Base-by-base conservation (phyloP, 495 filamentous ascomycete genomes). In the Talaromyces trachyspermus region DNA sequence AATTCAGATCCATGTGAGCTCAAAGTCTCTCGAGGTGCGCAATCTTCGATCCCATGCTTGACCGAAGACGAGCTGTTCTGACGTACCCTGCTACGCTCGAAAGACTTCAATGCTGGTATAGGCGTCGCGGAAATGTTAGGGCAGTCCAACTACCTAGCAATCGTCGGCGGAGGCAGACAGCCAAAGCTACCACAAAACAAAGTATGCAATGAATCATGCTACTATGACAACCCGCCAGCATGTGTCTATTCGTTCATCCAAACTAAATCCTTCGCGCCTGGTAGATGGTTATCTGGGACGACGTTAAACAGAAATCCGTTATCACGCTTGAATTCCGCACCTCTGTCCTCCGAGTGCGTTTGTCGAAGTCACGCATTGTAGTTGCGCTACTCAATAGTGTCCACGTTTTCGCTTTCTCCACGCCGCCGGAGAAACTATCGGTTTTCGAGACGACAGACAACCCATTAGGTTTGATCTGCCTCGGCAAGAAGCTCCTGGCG, bases 181-280 rank as follows among this genome's bases (percentile, higher is more conserved):
- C 89, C 90, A 35, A 91, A 91, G 54, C 92, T 88, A 55, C 82
- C 88, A 0, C 79, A 81, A 52, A 94, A 94, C 68, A 95, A 95
- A 68, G 89, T 84, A 55, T 58, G 69, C 51, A 50, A 38, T 46
- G 27, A 6, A 7, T 12, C 4, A 24, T 9, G 51, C 51, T 23
- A 50, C 24, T n/a, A 33, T 24, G 27, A 23, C 14, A 48, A 20
- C 1, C 15, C 7, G 20, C n/a, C 25, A 41, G 14, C 4, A 29
- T 11, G 22, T 3, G 15, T 20, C 15, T n/a, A 26, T 45, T 41
- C 43, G 36, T 35, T 33, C 52, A 7, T 30, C 6, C n/a, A 48
- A 43, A 8, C 43, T 52, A 22, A 49, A 39, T 9, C 11, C 10
- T 26, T 15, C 19, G 7, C 7, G 36, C 14, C 19, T 25, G 19